Evolutionary conservation across 2,329 filamentous ascomycete species (phyloP), one percentile per base, ranked within the genome.

Genomic region (Ophiostoma fasciatum): DNA sequence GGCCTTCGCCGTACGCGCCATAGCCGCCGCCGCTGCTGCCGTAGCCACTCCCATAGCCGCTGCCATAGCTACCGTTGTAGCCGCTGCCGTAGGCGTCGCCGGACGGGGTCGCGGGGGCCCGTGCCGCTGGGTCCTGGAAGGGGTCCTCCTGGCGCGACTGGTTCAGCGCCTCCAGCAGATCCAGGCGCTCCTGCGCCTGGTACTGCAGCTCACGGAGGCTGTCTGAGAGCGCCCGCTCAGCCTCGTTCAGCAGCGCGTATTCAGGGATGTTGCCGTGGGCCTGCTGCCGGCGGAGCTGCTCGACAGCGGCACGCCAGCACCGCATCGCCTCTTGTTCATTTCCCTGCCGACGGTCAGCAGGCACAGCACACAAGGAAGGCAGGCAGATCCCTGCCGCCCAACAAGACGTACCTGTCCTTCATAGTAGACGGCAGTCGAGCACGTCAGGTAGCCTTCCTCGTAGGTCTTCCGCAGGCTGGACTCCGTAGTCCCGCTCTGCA

Each of bases 371-470:
- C 21, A 31, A 17, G 12, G 9, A 20, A n/a, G n/a, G n/a, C n/a
- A n/a, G n/a, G n/a, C n/a, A n/a, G n/a, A n/a, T n/a, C n/a, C n/a
- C n/a, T n/a, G n/a, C n/a, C n/a, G n/a, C n/a, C n/a, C n/a, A n/a
- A n/a, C n/a, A 15, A n/a, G 1, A 46, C 48, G 37, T 60, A 92
- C 85, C 73, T 92, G 80, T 54, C 79, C 75, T 62, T 98, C 90
- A 57, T 94, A 94, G 61, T 94, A 94, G 36, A 94, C 82, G 27
- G 88, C 88, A 2, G 87, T 96, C 12, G 87, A 94, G 60, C 87
- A 94, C 53, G 80, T 85, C 49, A 94, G 62, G 60, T 94, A 94
- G 58, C 82, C 87, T 58, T 96, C 85, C 62, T 96, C 88, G 61
- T 96, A 96, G 38, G 85, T 93, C 70, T 94, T 94, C 62, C 96